These are phyloP conservation scores for Phaeoacremonium minimum DNA, from an alignment of 2,329 filamentous ascomycete genomes.

Conservation along the genomic window DNA sequence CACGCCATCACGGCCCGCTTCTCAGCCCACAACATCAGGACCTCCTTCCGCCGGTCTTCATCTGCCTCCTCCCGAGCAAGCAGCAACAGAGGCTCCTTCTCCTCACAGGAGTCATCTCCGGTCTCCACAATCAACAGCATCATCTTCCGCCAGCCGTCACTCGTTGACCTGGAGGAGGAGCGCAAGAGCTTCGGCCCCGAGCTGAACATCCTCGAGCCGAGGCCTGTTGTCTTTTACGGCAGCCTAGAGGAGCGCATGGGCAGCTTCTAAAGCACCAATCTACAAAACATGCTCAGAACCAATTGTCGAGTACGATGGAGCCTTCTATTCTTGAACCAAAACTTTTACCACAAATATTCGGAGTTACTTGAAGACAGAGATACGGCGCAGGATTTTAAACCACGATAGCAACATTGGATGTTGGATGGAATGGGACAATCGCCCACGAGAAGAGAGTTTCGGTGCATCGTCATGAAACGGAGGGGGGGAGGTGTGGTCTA, in stretches of 20 bases:
- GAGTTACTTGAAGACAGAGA: background rate
- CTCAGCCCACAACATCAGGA: conserved; percentile 42
- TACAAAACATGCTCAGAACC: background rate
- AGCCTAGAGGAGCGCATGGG: conserved; percentile 58
- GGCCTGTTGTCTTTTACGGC: conserved; percentile 60
- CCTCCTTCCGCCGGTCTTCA: conserved; percentile 48
- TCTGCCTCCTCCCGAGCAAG: conserved; percentile 37
- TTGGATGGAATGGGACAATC: background rate
- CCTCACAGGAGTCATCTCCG: conserved; percentile 38
- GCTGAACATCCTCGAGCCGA: conserved; percentile 54
- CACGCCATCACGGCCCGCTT: conserved; percentile 47
- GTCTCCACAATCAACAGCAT: conserved; percentile 53
- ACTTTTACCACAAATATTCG: background rate
- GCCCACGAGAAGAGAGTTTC: too few relatives aligned
- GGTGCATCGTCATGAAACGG: too few relatives aligned
- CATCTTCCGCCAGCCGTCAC: conserved; percentile 53
- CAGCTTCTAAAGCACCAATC: conserved; percentile 22
- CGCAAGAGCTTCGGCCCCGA: conserved; percentile 46
- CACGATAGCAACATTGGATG: background rate
- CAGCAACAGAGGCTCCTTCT: conserved; percentile 34
- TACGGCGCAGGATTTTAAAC: background rate
- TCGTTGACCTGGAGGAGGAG: conserved; percentile 55
- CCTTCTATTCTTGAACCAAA: conserved; percentile 1
- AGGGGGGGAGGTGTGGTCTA: too few relatives aligned
- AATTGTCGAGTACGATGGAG: background rate